A percentile compares a stretch with the other conserved stretches of the same genome.
phyloP scores from a whole-genome alignment of 1,284 basidiomycete species.

The Cystobasidium pallidum region DNA sequence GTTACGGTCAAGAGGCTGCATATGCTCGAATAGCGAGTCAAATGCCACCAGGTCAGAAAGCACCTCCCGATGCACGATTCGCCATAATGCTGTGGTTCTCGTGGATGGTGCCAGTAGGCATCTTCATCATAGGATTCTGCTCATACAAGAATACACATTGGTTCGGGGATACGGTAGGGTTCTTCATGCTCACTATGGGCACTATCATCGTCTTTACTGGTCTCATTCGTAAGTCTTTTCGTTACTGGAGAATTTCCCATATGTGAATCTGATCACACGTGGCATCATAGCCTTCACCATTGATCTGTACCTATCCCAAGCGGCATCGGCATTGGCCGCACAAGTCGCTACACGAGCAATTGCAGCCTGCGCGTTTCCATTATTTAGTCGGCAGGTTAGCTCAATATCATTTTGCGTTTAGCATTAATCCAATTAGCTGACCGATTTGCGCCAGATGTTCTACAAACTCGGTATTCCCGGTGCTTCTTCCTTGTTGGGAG shows the following conservation, averaged over 20 bases:
- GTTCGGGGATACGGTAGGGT: slow-evolving; percentile 34
- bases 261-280: not conserved
- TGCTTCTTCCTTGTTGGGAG: slow-evolving; percentile 33
- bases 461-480: slow-evolving; percentile 37
- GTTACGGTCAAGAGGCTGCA: slow-evolving; percentile 31
- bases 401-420: too few relatives aligned
- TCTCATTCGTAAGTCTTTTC: slow-evolving; percentile 27
- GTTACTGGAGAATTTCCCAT: not conserved
- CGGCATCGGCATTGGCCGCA: slow-evolving; percentile 40
- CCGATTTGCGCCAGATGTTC: slow-evolving; percentile 31
- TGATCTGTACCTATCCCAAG: slow-evolving; percentile 39
- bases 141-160: slow-evolving; percentile 39
- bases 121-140: slow-evolving; percentile 43
- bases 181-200: slow-evolving; percentile 35
- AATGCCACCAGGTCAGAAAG: slow-evolving; percentile 23
- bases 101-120: slow-evolving; percentile 31
- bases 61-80: slow-evolving; percentile 37
- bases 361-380: slow-evolving; percentile 34
- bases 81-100: slow-evolving; percentile 20
- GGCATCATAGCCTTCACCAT: slow-evolving; percentile 24
- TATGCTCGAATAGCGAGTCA: slow-evolving; percentile 4
- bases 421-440: not conserved
- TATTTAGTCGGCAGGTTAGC: slow-evolving; percentile 28
- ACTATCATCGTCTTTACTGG: slow-evolving; percentile 36
- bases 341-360: slow-evolving; percentile 30